Percentiles rank a stretch among this genome's conserved stretches.
These are phyloP conservation scores for Rhipidocladum racemiflorum DNA, from an alignment of 176 grass and related monocot species.

Conservation along the genomic window DNA sequence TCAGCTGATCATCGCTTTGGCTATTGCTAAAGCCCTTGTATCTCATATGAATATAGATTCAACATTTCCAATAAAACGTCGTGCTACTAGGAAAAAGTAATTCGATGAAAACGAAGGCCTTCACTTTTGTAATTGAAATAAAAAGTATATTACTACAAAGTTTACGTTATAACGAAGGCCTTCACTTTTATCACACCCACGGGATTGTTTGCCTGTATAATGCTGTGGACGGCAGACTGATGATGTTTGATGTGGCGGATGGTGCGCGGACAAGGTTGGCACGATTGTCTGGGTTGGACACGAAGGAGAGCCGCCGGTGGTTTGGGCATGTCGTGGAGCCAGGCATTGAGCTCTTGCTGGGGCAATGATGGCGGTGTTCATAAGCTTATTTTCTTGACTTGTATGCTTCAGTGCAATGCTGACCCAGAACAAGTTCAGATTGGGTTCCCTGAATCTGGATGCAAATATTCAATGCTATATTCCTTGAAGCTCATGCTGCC, in stretches of 20 bases:
- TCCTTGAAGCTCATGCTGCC: too few relatives aligned
- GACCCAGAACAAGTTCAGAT: background rate
- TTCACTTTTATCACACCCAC: too few relatives aligned
- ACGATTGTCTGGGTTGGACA: slow-evolving; percentile 9
- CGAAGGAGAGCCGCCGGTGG: slow-evolving; percentile 20
- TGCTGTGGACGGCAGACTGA: slow-evolving; percentile 23
- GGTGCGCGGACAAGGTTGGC: slow-evolving; percentile 25
- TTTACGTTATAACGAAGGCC: too few relatives aligned
- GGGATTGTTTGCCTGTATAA: slow-evolving; percentile 60
- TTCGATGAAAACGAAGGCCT: too few relatives aligned
- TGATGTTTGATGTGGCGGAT: slow-evolving; percentile 47
- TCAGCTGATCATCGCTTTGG: too few relatives aligned
- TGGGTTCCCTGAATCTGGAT: background rate
- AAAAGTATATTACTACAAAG: too few relatives aligned
- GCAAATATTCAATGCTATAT: too few relatives aligned
- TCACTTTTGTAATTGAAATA: too few relatives aligned
- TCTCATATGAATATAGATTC: too few relatives aligned
- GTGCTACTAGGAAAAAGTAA: too few relatives aligned
- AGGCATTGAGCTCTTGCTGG: slow-evolving; percentile 18
- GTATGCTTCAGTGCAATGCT: background rate
- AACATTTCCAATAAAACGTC: too few relatives aligned
- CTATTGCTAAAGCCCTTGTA: too few relatives aligned
- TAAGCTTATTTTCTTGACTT: slow-evolving; percentile 16
- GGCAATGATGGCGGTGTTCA: background rate
- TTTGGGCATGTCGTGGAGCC: slow-evolving; percentile 62